Evolutionary conservation across 495 filamentous ascomycete genomes (phyloP).

Genomic region (Sporormia fimetaria): DNA sequence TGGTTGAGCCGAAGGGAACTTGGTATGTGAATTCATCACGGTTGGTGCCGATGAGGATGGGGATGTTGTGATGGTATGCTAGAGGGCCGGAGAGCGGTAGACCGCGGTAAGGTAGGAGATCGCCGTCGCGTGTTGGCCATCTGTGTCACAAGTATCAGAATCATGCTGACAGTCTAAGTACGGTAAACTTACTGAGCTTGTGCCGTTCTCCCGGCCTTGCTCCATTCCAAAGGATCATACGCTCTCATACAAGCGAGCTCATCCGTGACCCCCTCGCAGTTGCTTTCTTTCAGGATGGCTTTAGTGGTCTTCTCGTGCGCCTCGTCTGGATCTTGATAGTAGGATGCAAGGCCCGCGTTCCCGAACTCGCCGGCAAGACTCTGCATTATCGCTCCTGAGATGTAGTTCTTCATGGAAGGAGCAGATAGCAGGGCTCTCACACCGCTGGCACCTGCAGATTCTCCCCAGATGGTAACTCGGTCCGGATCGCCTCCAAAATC

Average conservation of each 20-base stretch:
- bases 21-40: conserved; percentile 23
- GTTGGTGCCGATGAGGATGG: conserved; percentile 17
- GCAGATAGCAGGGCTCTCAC: conserved; percentile 20
- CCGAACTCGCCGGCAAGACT: conserved; percentile 4
- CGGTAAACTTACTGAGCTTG: too few relatives aligned
- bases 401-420: conserved; percentile 11
- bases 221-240: conserved; percentile 15
- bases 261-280: conserved; percentile 14
- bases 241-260: conserved; percentile 18
- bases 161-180: too few relatives aligned
- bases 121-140: conserved; percentile 19
- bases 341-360: not conserved
- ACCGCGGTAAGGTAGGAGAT: conserved; percentile 9
- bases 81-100: conserved; percentile 17
- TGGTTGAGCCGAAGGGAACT: conserved; percentile 12
- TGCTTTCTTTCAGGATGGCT: conserved; percentile 18
- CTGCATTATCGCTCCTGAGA: conserved; percentile 23
- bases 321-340: conserved; percentile 6
- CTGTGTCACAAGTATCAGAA: too few relatives aligned
- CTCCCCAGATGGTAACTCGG: conserved; percentile 29
- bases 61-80: conserved; percentile 12
- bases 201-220: conserved; percentile 6
- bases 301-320: conserved; percentile 10
- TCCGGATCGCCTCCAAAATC: conserved; percentile 26
- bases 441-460: conserved; percentile 37